Conservation (phyloP, 371 early-diverging fungal species). For the Scutellospora calospora region DNA sequence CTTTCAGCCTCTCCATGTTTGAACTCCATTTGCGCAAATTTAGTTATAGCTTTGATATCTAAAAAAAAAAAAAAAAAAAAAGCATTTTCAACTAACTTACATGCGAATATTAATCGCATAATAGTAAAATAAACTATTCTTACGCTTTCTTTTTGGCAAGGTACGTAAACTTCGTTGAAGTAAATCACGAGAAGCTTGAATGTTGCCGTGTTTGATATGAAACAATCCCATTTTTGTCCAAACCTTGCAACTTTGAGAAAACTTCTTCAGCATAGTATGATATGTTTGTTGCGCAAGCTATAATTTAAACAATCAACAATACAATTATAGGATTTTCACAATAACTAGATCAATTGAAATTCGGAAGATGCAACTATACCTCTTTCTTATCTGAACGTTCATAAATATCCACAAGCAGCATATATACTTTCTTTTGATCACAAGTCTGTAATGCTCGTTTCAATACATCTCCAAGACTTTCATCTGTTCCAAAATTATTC, state of each 20-base stretch:
- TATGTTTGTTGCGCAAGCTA: constrained; percentile 78
- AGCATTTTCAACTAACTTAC: constrained; percentile 12
- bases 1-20: constrained; percentile 93
- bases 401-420: constrained; percentile 89
- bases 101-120: neutral
- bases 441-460: constrained; percentile 83
- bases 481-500: constrained; percentile 88
- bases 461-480: constrained; percentile 79
- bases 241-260: constrained; percentile 86
- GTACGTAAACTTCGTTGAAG: constrained; percentile 81
- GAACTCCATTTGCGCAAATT: constrained; percentile 96
- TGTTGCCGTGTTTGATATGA: constrained; percentile 73
- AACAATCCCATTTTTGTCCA: constrained; percentile 89
- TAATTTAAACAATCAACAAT: constrained; percentile 9
- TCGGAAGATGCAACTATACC: constrained; percentile 44
- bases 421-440: constrained; percentile 88
- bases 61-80: neutral
- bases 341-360: neutral
- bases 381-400: constrained; percentile 81
- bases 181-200: constrained; percentile 81
- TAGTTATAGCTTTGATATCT: constrained; percentile 69
- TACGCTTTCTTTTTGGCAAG: constrained; percentile 92
- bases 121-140: constrained; percentile 31
- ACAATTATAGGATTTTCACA: neutral
- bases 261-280: constrained; percentile 83